Base-by-base conservation (phyloP, 1,139 yeast species). In the Candida freyschussii region DNA sequence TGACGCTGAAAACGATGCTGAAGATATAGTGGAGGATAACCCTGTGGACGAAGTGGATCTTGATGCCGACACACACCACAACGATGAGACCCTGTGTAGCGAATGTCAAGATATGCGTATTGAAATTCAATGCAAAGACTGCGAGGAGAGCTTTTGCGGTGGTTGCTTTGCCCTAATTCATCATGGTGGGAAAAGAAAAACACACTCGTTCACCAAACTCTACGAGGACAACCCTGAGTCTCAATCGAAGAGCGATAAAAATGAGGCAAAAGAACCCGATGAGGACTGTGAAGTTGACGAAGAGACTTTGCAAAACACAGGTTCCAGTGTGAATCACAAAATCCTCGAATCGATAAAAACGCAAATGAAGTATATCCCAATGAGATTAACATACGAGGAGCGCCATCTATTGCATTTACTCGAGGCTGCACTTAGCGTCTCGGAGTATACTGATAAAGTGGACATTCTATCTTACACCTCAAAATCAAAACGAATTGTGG, bases 401-500 rank as follows among this genome's bases (percentile, higher is more conserved):
- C 69, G 91, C 39, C 80, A 78, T 51, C 55, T 77, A 25, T 56
- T 80, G 32, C 63, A 80, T 34, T 56, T 80, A 28, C 56, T 75
- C 26, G 85, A 78, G 44, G 86, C 89, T 1, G 86, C 86, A 1
- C 58, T 80, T 33, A 72, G 77, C 44, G 91, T 80, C 5, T 75
- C 83, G 12, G 87, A 80, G 48, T 80, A 80, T 53, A 80, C 87
- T 0, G 87, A 80, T 50, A 72, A 75, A 45, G 83, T 80, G 22
- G 91, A 80, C 52, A 75, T 80, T 26, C 52, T 77, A 22, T 63
- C 79, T 2, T 75, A 77, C 46, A 63, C 72, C 6, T 73, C 86
- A 6, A 78, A 78, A 48, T 62, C 83, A 2, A 76, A 70, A 50
- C 65, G 87, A 39, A 79, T 81, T 21, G 76, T 81, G 3, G 72